Evolutionary conservation across 331 rosid species (phyloP).

Genomic region (Arachis monticola): DNA sequence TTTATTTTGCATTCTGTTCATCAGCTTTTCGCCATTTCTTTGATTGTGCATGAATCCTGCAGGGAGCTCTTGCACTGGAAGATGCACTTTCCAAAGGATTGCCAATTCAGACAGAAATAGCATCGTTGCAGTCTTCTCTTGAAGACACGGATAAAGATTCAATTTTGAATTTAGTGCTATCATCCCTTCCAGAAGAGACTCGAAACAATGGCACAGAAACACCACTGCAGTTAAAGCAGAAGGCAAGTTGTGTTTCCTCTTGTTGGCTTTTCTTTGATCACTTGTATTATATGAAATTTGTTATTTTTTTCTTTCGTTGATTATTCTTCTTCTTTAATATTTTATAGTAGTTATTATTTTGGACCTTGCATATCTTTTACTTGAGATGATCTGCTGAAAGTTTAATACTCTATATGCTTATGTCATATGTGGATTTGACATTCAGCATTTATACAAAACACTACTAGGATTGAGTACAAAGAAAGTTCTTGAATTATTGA

Average conservation of each 20-base stretch:
- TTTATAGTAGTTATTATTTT: slow-evolving; percentile 25
- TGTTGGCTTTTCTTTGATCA: background rate
- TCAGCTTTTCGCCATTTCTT: background rate
- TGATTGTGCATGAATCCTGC: slow-evolving; percentile 46
- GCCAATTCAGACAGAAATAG: slow-evolving; percentile 82
- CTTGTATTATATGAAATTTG: slow-evolving; percentile 15
- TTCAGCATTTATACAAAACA: slow-evolving; percentile 21
- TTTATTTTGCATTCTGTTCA: slow-evolving; percentile 24
- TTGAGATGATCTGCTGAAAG: slow-evolving; percentile 21
- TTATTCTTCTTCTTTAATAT: background rate
- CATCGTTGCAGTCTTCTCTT: slow-evolving; percentile 64
- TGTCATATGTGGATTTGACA: slow-evolving; percentile 8
- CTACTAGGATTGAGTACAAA: slow-evolving; percentile 13
- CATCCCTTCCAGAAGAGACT: slow-evolving; percentile 91
- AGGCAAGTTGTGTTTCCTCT: slow-evolving; percentile 53
- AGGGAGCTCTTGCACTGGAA: slow-evolving; percentile 92
- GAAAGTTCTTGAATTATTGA: slow-evolving; percentile 24
- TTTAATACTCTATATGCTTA: slow-evolving; percentile 6
- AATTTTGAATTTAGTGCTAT: slow-evolving; percentile 73
- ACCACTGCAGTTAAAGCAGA: slow-evolving; percentile 66
- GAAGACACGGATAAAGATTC: slow-evolving; percentile 82
- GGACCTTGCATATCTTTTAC: slow-evolving; percentile 7
- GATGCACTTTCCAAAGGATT: slow-evolving; percentile 89
- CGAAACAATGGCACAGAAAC: slow-evolving; percentile 71
- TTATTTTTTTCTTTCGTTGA: background rate